phyloP scores from a whole-genome alignment of 768 basidiomycete genomes.

The Leucogyrophana mollusca region DNA sequence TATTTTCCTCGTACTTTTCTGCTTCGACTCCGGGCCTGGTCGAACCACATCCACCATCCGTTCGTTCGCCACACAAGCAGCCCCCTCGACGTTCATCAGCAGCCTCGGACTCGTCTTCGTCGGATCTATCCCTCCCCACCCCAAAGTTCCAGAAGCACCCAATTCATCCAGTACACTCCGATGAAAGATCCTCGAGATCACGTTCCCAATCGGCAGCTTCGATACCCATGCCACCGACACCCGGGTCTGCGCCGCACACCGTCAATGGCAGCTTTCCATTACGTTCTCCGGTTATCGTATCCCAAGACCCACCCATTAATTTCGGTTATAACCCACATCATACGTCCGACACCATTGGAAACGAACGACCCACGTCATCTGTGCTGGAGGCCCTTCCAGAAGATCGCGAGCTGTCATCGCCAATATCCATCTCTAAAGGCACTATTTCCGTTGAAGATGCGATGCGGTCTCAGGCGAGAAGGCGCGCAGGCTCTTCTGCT shows the following conservation, averaged over 20 bases:
- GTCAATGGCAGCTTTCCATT: too few relatives aligned
- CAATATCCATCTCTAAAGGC: constrained; percentile 8
- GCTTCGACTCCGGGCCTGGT: constrained; percentile 22
- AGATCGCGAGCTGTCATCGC: constrained; percentile 38
- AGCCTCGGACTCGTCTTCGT: constrained; percentile 26
- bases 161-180: background rate
- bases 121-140: constrained; percentile 7
- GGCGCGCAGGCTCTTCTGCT: constrained; percentile 13
- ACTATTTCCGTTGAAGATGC: background rate
- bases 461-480: constrained; percentile 13
- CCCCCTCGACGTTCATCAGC: background rate
- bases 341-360: constrained; percentile 3
- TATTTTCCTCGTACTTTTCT: constrained; percentile 61
- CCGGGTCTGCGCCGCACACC: constrained; percentile 23
- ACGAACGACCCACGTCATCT: constrained; percentile 15
- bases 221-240: constrained; percentile 23
- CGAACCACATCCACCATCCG: constrained; percentile 1
- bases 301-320: constrained; percentile 20
- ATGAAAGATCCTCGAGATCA: background rate
- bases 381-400: constrained; percentile 52
- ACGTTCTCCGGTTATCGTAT: constrained; percentile 15
- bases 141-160: too few relatives aligned
- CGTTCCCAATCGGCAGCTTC: constrained; percentile 14
- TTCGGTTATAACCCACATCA: constrained; percentile 30
- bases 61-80: constrained; percentile 9